Evolutionary conservation across 2,329 filamentous ascomycete species (phyloP).

Genomic region (Huntiella omanensis): DNA sequence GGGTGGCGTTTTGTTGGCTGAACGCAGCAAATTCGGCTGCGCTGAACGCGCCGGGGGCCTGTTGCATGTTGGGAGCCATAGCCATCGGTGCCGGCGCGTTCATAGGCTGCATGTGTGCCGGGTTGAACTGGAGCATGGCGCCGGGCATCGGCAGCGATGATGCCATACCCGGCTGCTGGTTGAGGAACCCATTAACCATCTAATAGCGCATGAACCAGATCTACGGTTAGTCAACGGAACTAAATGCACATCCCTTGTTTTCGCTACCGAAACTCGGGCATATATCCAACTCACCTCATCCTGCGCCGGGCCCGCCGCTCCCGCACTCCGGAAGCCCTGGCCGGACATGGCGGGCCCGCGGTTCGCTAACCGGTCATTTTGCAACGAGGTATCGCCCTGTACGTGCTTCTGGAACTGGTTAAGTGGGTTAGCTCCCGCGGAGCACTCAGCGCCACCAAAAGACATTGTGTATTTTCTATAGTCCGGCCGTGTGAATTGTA

Average conservation of each 20-base stretch:
- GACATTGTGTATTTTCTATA: background rate
- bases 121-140: slow-evolving; percentile 28
- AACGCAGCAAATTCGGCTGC: slow-evolving; percentile 78
- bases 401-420: slow-evolving; percentile 96
- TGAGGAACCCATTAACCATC: slow-evolving; percentile 90
- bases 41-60: slow-evolving; percentile 32
- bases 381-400: slow-evolving; percentile 85
- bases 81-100: slow-evolving; percentile 22
- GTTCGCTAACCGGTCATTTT: slow-evolving; percentile 73
- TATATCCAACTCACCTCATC: slow-evolving; percentile 40
- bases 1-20: slow-evolving; percentile 43
- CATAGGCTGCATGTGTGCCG: slow-evolving; percentile 20
- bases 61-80: slow-evolving; percentile 30
- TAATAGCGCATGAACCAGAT: slow-evolving; percentile 18
- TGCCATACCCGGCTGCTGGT: slow-evolving; percentile 47
- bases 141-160: slow-evolving; percentile 35
- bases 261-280: background rate
- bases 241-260: background rate
- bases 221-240: slow-evolving; percentile 1
- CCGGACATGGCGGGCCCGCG: slow-evolving; percentile 50
- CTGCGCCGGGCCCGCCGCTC: slow-evolving; percentile 43
- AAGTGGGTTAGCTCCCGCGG: slow-evolving; percentile 84
- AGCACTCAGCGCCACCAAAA: slow-evolving; percentile 92
- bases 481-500: too few relatives aligned
- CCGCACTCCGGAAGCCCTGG: slow-evolving; percentile 59